Evolutionary conservation across 306 rosid genomes (phyloP), one percentile per base, ranked within the genome.

Genomic region (Parietaria judaica): DNA sequence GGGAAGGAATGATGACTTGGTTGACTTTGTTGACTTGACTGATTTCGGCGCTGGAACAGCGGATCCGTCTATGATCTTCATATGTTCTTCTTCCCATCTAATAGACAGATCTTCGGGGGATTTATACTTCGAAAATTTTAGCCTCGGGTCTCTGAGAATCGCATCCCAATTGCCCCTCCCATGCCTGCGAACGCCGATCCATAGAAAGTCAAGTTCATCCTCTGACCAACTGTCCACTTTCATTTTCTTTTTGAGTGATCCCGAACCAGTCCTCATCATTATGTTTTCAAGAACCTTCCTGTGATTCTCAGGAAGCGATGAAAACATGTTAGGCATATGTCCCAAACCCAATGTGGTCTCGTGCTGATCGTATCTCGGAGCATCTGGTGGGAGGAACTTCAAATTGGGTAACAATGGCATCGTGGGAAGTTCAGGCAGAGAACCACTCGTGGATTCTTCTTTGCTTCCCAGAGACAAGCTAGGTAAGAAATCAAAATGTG

Each of bases 151-250:
- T 78, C 84, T 81, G 44, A 94, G 84, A 89, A 94, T 89, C 14
- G 74, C 70, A 61, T 86, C 95, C 99, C 99, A 94, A 68, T 94
- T 86, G 38, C 95, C 97, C 81, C 81, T 81, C 63, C 99, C 99
- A 71, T 88, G 95, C 80, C 97, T 83, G 34, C 99, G 99, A 65
- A 94, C 94, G 74, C 99, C 99, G 56, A 94, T 81, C 99, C 99
- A 94, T 62, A 94, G 87, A 65, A 73, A 86, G 78, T 94, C 99
- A 65, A 94, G 99, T 76, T 94, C 99, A 68, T 94, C 99, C 82
- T 94, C 99, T 35, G 95, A 78, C 99, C 99, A 94, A 31, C 83
- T 79, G 63, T 88, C 97, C 41, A 67, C 80, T 72, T 80, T 94
- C 34, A 84, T 65, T 80, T 81, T 86, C 80, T 80, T 86, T 67